These are phyloP conservation scores for Chaetothyriales sp. DNA, from an alignment of 2,329 filamentous ascomycete genomes.

Conservation along the genomic window DNA sequence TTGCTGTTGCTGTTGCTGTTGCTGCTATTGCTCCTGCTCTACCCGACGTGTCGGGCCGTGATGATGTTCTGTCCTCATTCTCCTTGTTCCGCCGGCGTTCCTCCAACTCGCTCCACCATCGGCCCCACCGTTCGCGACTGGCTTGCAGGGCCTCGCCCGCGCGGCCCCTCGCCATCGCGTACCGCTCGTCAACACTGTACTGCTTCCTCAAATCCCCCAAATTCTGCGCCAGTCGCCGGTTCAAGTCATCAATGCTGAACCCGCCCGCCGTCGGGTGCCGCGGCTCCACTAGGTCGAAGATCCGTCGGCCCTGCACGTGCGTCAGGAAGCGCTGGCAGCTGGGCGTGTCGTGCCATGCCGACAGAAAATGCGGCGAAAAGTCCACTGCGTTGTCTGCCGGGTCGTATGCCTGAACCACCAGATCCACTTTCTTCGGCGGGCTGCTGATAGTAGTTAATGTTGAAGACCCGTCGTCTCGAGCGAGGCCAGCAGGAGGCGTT, in stretches of 20 bases:
- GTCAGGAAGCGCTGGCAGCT: constrained; percentile 83
- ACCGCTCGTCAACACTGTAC: constrained; percentile 73
- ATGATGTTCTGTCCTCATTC: constrained; percentile 35
- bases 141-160: constrained; percentile 77
- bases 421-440: background rate
- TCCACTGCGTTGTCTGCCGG: constrained; percentile 65
- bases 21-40: background rate
- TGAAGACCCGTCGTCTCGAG: background rate
- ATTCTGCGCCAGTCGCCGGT: constrained; percentile 76
- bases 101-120: constrained; percentile 83
- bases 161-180: constrained; percentile 69
- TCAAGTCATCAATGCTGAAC: constrained; percentile 85
- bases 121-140: constrained; percentile 76
- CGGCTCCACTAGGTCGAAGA: constrained; percentile 90
- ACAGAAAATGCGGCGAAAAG: constrained; percentile 71
- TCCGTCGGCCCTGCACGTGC: constrained; percentile 55
- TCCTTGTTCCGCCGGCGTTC: constrained; percentile 54
- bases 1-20: no score
- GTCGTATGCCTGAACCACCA: constrained; percentile 1
- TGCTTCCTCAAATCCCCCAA: constrained; percentile 57
- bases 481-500: background rate
- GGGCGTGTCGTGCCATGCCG: constrained; percentile 75
- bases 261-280: constrained; percentile 87
- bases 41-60: constrained; percentile 8
- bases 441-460: background rate